Evolutionary conservation across 192 early-diverging fungal genomes (phyloP).

Genomic region (Cetraspora pellucida): DNA sequence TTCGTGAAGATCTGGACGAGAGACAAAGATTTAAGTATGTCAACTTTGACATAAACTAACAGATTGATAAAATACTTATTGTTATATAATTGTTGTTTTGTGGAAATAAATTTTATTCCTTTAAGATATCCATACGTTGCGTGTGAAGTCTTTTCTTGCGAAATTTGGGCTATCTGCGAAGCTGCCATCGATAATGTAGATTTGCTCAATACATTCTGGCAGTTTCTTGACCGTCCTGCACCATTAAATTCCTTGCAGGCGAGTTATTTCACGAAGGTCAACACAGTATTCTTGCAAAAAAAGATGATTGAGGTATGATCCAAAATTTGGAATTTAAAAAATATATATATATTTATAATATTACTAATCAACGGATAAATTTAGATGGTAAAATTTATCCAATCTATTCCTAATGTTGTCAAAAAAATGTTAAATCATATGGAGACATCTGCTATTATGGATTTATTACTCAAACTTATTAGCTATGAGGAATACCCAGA

Average conservation of each 20-base stretch:
- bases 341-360: not conserved
- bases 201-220: constrained; percentile 85
- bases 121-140: constrained; percentile 81
- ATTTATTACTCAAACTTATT: constrained; percentile 90
- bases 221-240: constrained; percentile 73
- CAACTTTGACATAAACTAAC: too few species aligned
- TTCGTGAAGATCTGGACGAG: constrained; percentile 82
- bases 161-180: constrained; percentile 78
- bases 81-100: not conserved
- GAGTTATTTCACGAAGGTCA: constrained; percentile 90
- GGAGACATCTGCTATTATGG: constrained; percentile 84
- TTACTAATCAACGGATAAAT: too few species aligned
- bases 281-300: constrained; percentile 83
- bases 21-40: constrained; percentile 75
- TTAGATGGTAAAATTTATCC: constrained; percentile 86
- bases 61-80: not conserved
- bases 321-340: not conserved
- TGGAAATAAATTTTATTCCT: not conserved
- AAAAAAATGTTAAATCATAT: constrained; percentile 81
- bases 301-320: constrained; percentile 79
- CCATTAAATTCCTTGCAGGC: constrained; percentile 82
- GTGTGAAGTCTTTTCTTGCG: constrained; percentile 77
- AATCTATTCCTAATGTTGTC: constrained; percentile 74
- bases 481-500: constrained; percentile 89
- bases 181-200: constrained; percentile 69